These are phyloP conservation scores for Paraphoma chrysanthemicola DNA, from an alignment of 2,329 filamentous ascomycete genomes.

Conservation along the genomic window DNA sequence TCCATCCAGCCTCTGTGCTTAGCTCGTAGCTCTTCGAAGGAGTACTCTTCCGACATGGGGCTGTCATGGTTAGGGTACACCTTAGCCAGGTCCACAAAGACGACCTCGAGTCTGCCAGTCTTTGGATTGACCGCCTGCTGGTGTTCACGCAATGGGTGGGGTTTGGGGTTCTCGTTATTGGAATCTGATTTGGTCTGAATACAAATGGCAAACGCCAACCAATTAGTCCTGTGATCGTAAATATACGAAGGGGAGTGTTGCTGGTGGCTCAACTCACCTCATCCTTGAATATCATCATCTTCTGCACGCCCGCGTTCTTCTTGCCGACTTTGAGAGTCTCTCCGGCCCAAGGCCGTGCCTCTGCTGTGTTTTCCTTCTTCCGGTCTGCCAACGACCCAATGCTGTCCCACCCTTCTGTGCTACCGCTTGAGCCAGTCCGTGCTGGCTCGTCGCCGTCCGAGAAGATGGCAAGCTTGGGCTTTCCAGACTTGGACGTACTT, in stretches of 20 bases:
- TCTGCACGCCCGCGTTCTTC: slow-evolving; percentile 76
- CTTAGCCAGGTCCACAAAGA: slow-evolving; percentile 84
- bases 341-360: slow-evolving; percentile 88
- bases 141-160: slow-evolving; percentile 74
- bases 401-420: slow-evolving; percentile 83
- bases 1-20: slow-evolving; percentile 71
- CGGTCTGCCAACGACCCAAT: slow-evolving; percentile 86
- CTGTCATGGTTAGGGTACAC: slow-evolving; percentile 82
- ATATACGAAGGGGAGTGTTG: slow-evolving; percentile 48
- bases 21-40: slow-evolving; percentile 91
- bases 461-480: slow-evolving; percentile 89
- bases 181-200: slow-evolving; percentile 55
- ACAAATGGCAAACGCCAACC: slow-evolving; percentile 59
- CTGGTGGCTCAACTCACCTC: slow-evolving; percentile 71
- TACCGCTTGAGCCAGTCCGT: slow-evolving; percentile 62
- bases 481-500: slow-evolving; percentile 67
- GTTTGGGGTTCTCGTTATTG: slow-evolving; percentile 47
- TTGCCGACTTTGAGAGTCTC: slow-evolving; percentile 89
- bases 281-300: slow-evolving; percentile 95
- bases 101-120: slow-evolving; percentile 82
- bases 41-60: slow-evolving; percentile 73
- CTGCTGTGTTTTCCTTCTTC: slow-evolving; percentile 91
- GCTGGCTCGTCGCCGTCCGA: slow-evolving; percentile 71
- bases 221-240: slow-evolving; percentile 83
- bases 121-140: slow-evolving; percentile 83